phyloP scores from a whole-genome alignment of 805 yeast genomes.

The Maudiozyma serrabonitensis region DNA sequence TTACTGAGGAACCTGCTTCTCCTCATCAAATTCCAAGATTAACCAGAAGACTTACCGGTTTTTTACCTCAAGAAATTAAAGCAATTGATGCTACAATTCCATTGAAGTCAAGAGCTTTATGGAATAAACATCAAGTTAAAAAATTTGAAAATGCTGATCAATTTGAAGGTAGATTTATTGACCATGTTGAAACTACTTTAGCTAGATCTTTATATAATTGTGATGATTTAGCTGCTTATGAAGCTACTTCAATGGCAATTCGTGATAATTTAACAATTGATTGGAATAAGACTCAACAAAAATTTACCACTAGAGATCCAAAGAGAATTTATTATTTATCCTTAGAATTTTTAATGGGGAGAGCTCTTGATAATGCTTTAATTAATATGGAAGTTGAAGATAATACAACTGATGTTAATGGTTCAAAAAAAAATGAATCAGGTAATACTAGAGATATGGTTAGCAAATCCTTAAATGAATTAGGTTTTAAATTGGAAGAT shows the following conservation, averaged over 20 bases:
- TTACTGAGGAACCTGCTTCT: conserved; percentile 23
- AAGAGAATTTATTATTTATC: conserved; percentile 83
- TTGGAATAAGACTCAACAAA: conserved; percentile 91
- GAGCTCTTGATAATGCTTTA: conserved; percentile 90
- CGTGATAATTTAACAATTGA: conserved; percentile 73
- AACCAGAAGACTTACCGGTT: conserved; percentile 73
- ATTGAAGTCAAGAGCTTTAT: conserved; percentile 58
- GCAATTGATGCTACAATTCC: conserved; percentile 79
- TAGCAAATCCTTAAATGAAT: conserved; percentile 45
- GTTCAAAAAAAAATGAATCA: conserved; percentile 1
- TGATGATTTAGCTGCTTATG: conserved; percentile 87
- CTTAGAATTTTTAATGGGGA: conserved; percentile 85
- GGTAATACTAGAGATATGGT: conserved; percentile 42
- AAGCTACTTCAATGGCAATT: conserved; percentile 71
- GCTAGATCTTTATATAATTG: conserved; percentile 91
- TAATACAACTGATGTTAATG: conserved; percentile 4
- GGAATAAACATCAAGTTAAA: conserved; percentile 61
- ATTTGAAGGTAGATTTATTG: conserved; percentile 61
- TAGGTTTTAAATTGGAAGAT: conserved; percentile 86
- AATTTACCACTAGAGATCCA: conserved; percentile 71
- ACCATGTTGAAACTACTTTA: conserved; percentile 81
- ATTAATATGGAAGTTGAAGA: conserved; percentile 54
- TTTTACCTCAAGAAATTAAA: conserved; percentile 81
- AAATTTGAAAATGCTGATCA: conserved; percentile 42
- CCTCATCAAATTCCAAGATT: conserved; percentile 38